Base-by-base conservation (phyloP, 352 stramenopile species). In the Pythium scleroteichum region DNA sequence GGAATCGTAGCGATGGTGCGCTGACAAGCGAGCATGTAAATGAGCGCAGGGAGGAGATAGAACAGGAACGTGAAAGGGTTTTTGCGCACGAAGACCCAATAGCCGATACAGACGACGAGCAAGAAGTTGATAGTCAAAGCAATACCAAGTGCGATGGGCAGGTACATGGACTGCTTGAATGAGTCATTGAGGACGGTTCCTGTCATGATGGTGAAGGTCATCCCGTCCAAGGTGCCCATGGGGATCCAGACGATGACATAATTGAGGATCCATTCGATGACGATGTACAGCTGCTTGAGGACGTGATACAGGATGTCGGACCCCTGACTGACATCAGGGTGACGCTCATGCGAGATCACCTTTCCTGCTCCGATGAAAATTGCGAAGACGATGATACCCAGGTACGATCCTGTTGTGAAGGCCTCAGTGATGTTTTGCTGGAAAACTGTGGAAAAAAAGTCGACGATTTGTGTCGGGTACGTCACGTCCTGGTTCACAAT, bases 251-350 rank as follows among this genome's bases (percentile, higher is more conserved):
- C 56, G 35, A 90, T 74, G 14, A 87, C 29, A 74, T 78, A 90
- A 64, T 87, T 90, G 38, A 90, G 65, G n/a, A 87, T 80, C 55
- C 85, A 70, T 51, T 87, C 80, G 20, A 87, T 66, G 52, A 88
- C 76, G 19, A 86, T 47, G 49, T 86, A 59, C 8, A 85, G 53
- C 57, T 90, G 80, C 49, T 78, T 75, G 38, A 87, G 70, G 4
- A 90, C 65, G 22, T 87, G 63, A 19, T 82, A 76, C 24, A 71
- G 67, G 60, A 85, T 71, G 51, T 87, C 88, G 38, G 23, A 44
- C 14, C 64, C 59, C 59, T 82, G 70, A 12, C 71, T 59, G 45
- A 64, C 66, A 12, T 60, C 41, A 9, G 67, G 66, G 42, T 62
- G 61, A 45, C 29, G 29, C 29, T 87, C 80, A 47, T 85, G 82